These are phyloP conservation scores for Xerocomus amazonicus DNA, from an alignment of 1,284 basidiomycete species.

Conservation along the genomic window DNA sequence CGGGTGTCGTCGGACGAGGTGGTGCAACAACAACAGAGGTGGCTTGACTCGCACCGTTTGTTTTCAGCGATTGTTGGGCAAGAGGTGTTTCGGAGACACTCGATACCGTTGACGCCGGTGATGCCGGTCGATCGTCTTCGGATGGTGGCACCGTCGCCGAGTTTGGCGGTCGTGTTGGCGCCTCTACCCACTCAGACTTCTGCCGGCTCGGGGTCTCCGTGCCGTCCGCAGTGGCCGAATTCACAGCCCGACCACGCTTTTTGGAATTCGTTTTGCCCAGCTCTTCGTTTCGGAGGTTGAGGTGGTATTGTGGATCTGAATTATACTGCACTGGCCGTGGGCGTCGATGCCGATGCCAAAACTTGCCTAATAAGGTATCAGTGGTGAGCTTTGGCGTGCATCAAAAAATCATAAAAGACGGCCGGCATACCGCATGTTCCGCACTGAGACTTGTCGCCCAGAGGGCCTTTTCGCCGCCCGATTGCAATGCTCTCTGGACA, in stretches of 20 bases:
- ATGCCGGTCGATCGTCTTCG: slow-evolving; percentile 53
- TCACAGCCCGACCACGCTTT: slow-evolving; percentile 51
- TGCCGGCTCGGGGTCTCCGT: slow-evolving; percentile 50
- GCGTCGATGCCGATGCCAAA: slow-evolving; percentile 77
- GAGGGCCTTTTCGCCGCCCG: slow-evolving; percentile 81
- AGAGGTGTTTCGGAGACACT: slow-evolving; percentile 68
- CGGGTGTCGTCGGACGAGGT: slow-evolving; percentile 26
- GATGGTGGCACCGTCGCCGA: slow-evolving; percentile 31
- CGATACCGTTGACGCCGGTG: slow-evolving; percentile 65
- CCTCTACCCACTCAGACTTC: slow-evolving; percentile 44
- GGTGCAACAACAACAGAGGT: slow-evolving; percentile 6
- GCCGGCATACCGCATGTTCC: slow-evolving; percentile 77
- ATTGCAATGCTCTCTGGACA: slow-evolving; percentile 83
- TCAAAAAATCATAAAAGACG: neutral
- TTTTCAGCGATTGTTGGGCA: slow-evolving; percentile 51
- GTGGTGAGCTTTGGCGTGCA: slow-evolving; percentile 2
- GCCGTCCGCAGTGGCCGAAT: slow-evolving; percentile 48
- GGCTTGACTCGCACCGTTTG: slow-evolving; percentile 43
- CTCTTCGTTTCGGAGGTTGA: slow-evolving; percentile 56
- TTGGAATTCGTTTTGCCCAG: slow-evolving; percentile 46
- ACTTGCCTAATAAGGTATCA: slow-evolving; percentile 58
- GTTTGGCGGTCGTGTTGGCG: slow-evolving; percentile 36
- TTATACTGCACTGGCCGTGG: slow-evolving; percentile 78
- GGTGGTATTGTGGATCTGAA: slow-evolving; percentile 66
- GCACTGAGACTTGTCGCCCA: slow-evolving; percentile 90